phyloP scores from a whole-genome alignment of 2,329 filamentous ascomycete species.

The Calycina herbarum region DNA sequence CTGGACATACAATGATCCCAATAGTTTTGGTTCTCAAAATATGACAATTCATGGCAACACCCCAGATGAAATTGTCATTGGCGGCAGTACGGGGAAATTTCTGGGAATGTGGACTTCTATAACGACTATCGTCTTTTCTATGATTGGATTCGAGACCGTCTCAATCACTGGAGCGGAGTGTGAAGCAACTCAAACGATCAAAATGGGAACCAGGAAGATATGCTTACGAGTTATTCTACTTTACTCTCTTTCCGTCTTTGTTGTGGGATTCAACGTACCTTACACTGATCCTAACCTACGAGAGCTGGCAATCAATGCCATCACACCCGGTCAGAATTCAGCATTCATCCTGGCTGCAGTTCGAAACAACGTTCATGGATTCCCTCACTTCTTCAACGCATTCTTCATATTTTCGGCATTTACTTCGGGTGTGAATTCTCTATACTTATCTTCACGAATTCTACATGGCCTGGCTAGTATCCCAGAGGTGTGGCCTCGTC shows the following conservation, averaged over 20 bases:
- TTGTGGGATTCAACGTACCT: slow-evolving; percentile 45
- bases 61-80: slow-evolving; percentile 19
- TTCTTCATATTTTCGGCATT: slow-evolving; percentile 47
- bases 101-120: slow-evolving; percentile 44
- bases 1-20: slow-evolving; percentile 40
- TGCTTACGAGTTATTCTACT: slow-evolving; percentile 45
- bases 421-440: slow-evolving; percentile 43
- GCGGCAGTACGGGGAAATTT: slow-evolving; percentile 37
- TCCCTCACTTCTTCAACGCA: slow-evolving; percentile 46
- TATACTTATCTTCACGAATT: slow-evolving; percentile 45
- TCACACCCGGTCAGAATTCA: slow-evolving; percentile 37
- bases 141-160: slow-evolving; percentile 46
- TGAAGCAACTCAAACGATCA: slow-evolving; percentile 45
- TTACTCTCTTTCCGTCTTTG: slow-evolving; percentile 44
- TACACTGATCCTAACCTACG: slow-evolving; percentile 38
- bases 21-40: slow-evolving; percentile 35
- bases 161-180: slow-evolving; percentile 47
- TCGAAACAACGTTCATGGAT: slow-evolving; percentile 39
- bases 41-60: slow-evolving; percentile 35
- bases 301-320: slow-evolving; percentile 18
- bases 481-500: slow-evolving; percentile 42
- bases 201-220: slow-evolving; percentile 46
- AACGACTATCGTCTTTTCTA: slow-evolving; percentile 44
- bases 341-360: slow-evolving; percentile 45
- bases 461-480: slow-evolving; percentile 46